Percentiles rank a stretch among this genome's conserved stretches.
phyloP scores from a whole-genome alignment of 2,329 filamentous ascomycete genomes.

The Xylogone sp. region DNA sequence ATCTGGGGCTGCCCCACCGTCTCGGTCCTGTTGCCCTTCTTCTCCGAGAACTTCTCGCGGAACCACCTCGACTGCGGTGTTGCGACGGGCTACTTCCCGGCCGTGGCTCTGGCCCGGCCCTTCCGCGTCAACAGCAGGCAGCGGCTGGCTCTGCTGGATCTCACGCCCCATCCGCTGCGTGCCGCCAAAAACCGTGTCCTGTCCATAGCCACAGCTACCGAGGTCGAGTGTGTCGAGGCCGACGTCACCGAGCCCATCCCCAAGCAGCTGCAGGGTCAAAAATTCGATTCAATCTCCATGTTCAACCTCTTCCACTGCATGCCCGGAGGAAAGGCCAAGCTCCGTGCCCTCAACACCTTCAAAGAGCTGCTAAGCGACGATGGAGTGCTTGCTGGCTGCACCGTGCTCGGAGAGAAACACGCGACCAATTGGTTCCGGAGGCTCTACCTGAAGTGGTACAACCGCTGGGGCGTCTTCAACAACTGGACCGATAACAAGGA shows the following conservation, averaged over 20 bases:
- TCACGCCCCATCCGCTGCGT: slow-evolving; percentile 26
- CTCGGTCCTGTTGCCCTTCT: slow-evolving; percentile 19
- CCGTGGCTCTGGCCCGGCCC: slow-evolving; percentile 7
- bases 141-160: slow-evolving; percentile 21
- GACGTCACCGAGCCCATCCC: slow-evolving; percentile 33
- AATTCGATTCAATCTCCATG: slow-evolving; percentile 40
- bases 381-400: slow-evolving; percentile 36
- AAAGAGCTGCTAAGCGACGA: slow-evolving; percentile 28
- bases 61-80: slow-evolving; percentile 28
- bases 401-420: slow-evolving; percentile 30
- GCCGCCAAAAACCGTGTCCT: slow-evolving; percentile 24
- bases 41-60: slow-evolving; percentile 16
- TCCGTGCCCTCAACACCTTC: slow-evolving; percentile 26
- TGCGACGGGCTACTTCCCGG: slow-evolving; percentile 26
- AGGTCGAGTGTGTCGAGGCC: slow-evolving; percentile 26
- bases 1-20: slow-evolving; percentile 25
- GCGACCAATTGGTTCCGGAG: slow-evolving; percentile 23
- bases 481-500: slow-evolving; percentile 35
- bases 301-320: slow-evolving; percentile 41
- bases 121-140: slow-evolving; percentile 1
- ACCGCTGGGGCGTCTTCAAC: slow-evolving; percentile 32
- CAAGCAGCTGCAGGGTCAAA: slow-evolving; percentile 15
- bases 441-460: slow-evolving; percentile 29
- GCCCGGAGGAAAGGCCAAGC: slow-evolving; percentile 25
- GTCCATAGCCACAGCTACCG: slow-evolving; percentile 7